Evolutionary conservation across 106 monocot species (phyloP).

Genomic region (Narthecium ossifragum): DNA sequence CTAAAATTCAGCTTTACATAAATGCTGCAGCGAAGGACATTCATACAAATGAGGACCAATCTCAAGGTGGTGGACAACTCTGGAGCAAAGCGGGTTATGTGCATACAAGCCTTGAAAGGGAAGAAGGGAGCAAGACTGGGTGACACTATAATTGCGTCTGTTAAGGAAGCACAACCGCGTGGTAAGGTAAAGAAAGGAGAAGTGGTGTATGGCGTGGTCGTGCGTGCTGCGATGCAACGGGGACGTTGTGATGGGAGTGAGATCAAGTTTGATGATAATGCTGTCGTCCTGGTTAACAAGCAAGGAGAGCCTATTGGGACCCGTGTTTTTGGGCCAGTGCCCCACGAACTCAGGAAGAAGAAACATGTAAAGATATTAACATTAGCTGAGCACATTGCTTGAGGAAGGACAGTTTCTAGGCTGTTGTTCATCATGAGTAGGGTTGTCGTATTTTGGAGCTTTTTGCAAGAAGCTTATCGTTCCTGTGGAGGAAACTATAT

Average conservation of each 20-base stretch:
- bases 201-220: slow-evolving; percentile 77
- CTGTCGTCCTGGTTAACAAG: slow-evolving; percentile 88
- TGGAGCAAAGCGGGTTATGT: slow-evolving; percentile 90
- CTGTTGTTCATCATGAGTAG: too few species aligned
- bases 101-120: slow-evolving; percentile 83
- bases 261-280: slow-evolving; percentile 87
- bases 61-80: slow-evolving; percentile 93
- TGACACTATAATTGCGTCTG: slow-evolving; percentile 77
- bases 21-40: slow-evolving; percentile 59
- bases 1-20: neutral
- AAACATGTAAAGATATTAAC: slow-evolving; percentile 91
- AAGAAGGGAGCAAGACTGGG: slow-evolving; percentile 67
- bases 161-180: slow-evolving; percentile 79
- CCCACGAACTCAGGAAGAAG: slow-evolving; percentile 86
- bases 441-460: too few species aligned
- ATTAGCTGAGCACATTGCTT: slow-evolving; percentile 84
- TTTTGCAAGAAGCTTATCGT: too few species aligned
- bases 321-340: slow-evolving; percentile 79
- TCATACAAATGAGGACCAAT: slow-evolving; percentile 94
- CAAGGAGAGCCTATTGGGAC: slow-evolving; percentile 92
- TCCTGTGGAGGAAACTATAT: too few species aligned
- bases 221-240: slow-evolving; percentile 83
- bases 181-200: slow-evolving; percentile 98
- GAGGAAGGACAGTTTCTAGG: too few species aligned
- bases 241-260: slow-evolving; percentile 84